Evolutionary conservation across 2,329 filamentous ascomycete species (phyloP).

Genomic region (Venturia carpophila): DNA sequence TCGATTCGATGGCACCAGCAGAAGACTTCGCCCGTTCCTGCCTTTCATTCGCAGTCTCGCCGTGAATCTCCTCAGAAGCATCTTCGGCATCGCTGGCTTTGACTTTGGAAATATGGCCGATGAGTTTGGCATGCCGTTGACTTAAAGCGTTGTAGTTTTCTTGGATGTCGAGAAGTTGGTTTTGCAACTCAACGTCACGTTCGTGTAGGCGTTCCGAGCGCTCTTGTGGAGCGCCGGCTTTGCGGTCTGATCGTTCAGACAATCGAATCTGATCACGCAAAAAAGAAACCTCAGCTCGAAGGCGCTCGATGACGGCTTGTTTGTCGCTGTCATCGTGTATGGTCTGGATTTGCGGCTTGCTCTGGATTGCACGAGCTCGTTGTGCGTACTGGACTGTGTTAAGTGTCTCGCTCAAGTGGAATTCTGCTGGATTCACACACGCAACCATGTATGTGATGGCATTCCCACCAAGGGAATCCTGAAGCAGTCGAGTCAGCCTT

Average conservation of each 20-base stretch:
- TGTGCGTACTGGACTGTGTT: constrained; percentile 97
- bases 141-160: constrained; percentile 92
- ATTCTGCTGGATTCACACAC: constrained; percentile 92
- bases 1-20: constrained; percentile 88
- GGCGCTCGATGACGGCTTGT: constrained; percentile 82
- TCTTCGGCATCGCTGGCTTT: constrained; percentile 51
- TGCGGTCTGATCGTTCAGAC: constrained; percentile 60
- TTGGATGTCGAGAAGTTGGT: constrained; percentile 83
- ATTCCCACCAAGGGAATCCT: constrained; percentile 93
- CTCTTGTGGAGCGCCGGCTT: constrained; percentile 53
- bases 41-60: constrained; percentile 75
- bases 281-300: constrained; percentile 90
- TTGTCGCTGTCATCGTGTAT: constrained; percentile 84
- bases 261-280: constrained; percentile 87
- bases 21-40: constrained; percentile 94
- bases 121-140: constrained; percentile 88
- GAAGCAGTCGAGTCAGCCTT: constrained; percentile 86
- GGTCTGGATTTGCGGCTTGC: constrained; percentile 93
- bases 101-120: constrained; percentile 84
- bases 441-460: constrained; percentile 99
- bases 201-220: constrained; percentile 72
- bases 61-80: constrained; percentile 47
- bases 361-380: constrained; percentile 90
- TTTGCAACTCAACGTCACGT: constrained; percentile 82
- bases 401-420: constrained; percentile 92